These are phyloP conservation scores for Trichothecium sympodiale DNA, from an alignment of 2,329 filamentous ascomycete species.

Conservation along the genomic window DNA sequence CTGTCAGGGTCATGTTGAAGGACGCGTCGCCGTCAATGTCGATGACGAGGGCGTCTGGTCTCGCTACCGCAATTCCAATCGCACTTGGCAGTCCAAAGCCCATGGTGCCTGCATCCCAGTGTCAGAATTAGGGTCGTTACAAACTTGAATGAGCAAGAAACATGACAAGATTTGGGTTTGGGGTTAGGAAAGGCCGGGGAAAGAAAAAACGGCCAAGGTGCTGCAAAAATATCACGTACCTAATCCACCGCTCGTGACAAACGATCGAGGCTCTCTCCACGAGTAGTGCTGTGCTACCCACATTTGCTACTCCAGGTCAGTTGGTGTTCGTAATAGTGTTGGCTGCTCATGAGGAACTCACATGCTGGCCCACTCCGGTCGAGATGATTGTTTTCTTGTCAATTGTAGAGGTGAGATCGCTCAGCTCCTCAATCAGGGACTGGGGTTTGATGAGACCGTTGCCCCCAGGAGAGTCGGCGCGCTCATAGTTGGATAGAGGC, in stretches of 20 bases:
- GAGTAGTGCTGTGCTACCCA: slow-evolving; percentile 96
- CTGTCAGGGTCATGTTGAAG: slow-evolving; percentile 96
- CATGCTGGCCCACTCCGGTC: slow-evolving; percentile 91
- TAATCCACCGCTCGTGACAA: slow-evolving; percentile 93
- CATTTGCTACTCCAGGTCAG: too few species aligned
- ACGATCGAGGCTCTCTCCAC: slow-evolving; percentile 81
- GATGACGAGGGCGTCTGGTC: slow-evolving; percentile 69
- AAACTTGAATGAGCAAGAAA: slow-evolving; percentile 1
- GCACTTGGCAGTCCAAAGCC: slow-evolving; percentile 89
- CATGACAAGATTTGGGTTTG: slow-evolving; percentile 1
- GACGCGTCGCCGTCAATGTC: slow-evolving; percentile 98
- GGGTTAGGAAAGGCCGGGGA: background rate
- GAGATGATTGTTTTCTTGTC: slow-evolving; percentile 76
- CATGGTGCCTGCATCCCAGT: slow-evolving; percentile 47
- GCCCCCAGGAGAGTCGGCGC: slow-evolving; percentile 55
- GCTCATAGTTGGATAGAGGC: slow-evolving; percentile 74
- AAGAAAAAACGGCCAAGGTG: slow-evolving; percentile 2
- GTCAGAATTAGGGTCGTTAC: slow-evolving; percentile 30
- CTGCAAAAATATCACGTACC: slow-evolving; percentile 31
- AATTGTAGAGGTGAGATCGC: slow-evolving; percentile 67
- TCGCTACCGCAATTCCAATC: slow-evolving; percentile 85
- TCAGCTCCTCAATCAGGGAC: slow-evolving; percentile 81
- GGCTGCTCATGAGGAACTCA: slow-evolving; percentile 1
- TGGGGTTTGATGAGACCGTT: slow-evolving; percentile 88
- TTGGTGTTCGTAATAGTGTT: slow-evolving; percentile 1